phyloP scores from a whole-genome alignment of 1,284 basidiomycete species.

The Exobasidium rhododendri region DNA sequence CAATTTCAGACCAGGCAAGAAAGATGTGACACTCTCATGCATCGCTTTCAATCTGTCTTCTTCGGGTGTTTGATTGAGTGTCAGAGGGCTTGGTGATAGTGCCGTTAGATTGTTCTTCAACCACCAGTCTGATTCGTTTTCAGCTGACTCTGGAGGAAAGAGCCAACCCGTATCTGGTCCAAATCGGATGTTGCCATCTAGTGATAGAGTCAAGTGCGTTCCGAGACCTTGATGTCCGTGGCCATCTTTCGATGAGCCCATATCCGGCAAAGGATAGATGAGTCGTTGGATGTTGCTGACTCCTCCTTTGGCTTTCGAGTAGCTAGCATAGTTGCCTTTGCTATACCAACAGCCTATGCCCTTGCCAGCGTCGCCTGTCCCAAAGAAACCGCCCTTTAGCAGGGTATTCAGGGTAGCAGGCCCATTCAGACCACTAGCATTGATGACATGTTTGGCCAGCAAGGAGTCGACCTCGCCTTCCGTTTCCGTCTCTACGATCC shows the following conservation, averaged over 20 bases:
- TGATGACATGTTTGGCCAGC: constrained; percentile 80
- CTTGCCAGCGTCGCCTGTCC: background rate
- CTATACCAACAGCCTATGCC: constrained; percentile 13
- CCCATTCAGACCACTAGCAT: constrained; percentile 75
- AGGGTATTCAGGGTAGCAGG: constrained; percentile 47
- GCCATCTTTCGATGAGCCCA: constrained; percentile 21
- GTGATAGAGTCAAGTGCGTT: constrained; percentile 62
- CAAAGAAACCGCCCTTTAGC: constrained; percentile 15
- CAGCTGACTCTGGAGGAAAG: constrained; percentile 49
- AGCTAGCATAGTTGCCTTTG: constrained; percentile 39
- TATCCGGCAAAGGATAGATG: constrained; percentile 49
- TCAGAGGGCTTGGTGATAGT: background rate
- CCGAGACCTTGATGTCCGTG: constrained; percentile 50
- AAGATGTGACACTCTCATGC: constrained; percentile 56
- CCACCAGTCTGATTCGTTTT: constrained; percentile 38
- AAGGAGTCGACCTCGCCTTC: constrained; percentile 62
- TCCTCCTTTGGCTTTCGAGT: constrained; percentile 44
- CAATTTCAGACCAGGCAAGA: constrained; percentile 69
- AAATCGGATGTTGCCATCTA: constrained; percentile 82
- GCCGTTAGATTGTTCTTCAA: constrained; percentile 24
- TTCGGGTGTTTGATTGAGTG: constrained; percentile 15
- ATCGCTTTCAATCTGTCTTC: constrained; percentile 40
- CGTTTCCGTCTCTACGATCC: constrained; percentile 61
- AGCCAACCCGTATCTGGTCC: constrained; percentile 92
- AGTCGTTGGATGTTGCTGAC: constrained; percentile 41